These are phyloP conservation scores for Flueggea neowawraea DNA, from an alignment of 441 rosid species.

Conservation along the genomic window DNA sequence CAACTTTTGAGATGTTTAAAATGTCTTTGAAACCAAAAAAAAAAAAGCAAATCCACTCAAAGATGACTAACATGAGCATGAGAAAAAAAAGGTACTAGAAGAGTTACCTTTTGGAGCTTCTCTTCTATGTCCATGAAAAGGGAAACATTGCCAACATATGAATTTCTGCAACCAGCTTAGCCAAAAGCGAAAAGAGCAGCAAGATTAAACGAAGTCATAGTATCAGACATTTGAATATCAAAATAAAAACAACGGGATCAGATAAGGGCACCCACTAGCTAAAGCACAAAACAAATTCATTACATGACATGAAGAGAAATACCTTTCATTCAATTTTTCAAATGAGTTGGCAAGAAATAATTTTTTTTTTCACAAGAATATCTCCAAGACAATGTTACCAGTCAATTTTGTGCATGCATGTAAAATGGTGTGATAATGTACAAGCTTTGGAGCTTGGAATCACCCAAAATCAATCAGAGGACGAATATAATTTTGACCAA, in stretches of 20 bases:
- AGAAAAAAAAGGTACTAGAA: neutral
- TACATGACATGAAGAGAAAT: too few relatives aligned
- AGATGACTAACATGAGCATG: too few relatives aligned
- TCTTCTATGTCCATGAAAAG: constrained; percentile 77
- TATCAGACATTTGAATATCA: neutral
- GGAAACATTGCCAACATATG: constrained; percentile 77
- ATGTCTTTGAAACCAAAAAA: neutral
- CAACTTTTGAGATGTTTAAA: too few relatives aligned
- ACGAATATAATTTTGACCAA: constrained; percentile 93
- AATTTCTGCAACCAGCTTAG: constrained; percentile 50
- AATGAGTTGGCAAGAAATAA: too few relatives aligned
- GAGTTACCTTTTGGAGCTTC: constrained; percentile 65
- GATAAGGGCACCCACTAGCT: too few relatives aligned
- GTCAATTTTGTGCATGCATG: too few relatives aligned
- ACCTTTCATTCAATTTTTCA: too few relatives aligned
- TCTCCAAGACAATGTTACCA: too few relatives aligned
- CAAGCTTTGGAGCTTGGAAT: constrained; percentile 18
- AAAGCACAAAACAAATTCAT: too few relatives aligned
- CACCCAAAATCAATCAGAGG: constrained; percentile 88
- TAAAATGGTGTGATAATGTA: constrained; percentile 1
- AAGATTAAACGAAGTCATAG: neutral
- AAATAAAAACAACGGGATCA: neutral
- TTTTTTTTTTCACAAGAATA: too few relatives aligned
- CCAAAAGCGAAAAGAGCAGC: neutral
- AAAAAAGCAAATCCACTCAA: neutral